Base-by-base conservation (phyloP, 2,329 filamentous ascomycete species). In the Sphaerulina populicola region DNA sequence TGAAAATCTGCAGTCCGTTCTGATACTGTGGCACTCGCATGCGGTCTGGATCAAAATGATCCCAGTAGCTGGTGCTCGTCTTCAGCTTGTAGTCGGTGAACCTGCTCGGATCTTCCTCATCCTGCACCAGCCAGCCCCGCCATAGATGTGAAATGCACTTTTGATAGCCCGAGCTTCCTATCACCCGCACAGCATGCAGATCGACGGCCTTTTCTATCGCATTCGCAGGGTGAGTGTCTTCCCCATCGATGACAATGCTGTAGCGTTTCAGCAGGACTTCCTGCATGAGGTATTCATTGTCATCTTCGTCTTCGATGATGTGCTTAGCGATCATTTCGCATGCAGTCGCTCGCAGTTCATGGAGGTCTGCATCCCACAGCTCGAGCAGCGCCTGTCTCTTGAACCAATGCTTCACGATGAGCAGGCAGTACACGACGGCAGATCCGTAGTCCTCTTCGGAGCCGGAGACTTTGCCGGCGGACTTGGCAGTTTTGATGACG, bases 121-220 rank as follows among this genome's bases (percentile, higher is more conserved):
- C 88, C 67, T 98, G 93, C n/a, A 95, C 83, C 7, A 97, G 75
- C 93, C 93, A 98, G 18, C 93, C 93, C 55, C 82, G 81, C 93
- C 93, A 98, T 7, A 98, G 81, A 65, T 94, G 88, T 56, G 78
- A 81, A 63, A 97, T 88, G 66, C 91, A 97, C 71, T 94, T 95
- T 62, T 97, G 93, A 68, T 97, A 98, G 23, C 93, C 91, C 0
- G 88, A 89, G 0, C 86, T 91, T 2, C 88, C 88, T 56, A 97
- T 97, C 43, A 98, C 82, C 11, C 80, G 77, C 41, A 97, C 75
- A 1, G 91, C 88, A 66, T 98, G 93, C 23, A 97, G 72, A 63
- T 98, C 93, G 33, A 97, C 89, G 0, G 93, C 88, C 63, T 88
- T 87, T 69, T 98, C 93, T 53, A 98, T 83, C 18, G 88, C 93